phyloP scores from a whole-genome alignment of 2,329 filamentous ascomycete genomes.

The Mariannaea sp. region DNA sequence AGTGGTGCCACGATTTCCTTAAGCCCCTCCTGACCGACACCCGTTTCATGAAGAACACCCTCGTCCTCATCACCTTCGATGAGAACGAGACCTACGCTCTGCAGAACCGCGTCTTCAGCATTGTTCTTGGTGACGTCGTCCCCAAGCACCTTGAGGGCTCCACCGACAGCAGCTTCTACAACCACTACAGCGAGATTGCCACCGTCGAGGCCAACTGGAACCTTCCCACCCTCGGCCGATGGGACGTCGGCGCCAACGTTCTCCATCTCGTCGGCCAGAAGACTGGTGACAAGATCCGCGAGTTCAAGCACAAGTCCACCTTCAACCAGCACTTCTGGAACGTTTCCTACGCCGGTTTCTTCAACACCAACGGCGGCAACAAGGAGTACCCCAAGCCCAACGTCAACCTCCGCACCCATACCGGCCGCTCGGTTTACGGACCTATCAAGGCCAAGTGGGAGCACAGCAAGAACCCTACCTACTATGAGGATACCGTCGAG shows the following conservation, averaged over 20 bases:
- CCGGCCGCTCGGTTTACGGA: conserved; percentile 44
- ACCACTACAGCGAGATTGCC: conserved; percentile 73
- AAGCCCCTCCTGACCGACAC: conserved; percentile 70
- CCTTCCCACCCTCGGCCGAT: conserved; percentile 71
- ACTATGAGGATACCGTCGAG: conserved; percentile 49
- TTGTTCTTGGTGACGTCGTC: conserved; percentile 77
- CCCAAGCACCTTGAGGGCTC: conserved; percentile 68
- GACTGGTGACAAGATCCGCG: conserved; percentile 59
- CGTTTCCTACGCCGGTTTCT: conserved; percentile 56
- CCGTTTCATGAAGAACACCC: conserved; percentile 75
- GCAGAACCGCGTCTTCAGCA: conserved; percentile 70
- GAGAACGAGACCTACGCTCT: conserved; percentile 72
- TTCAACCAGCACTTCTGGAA: conserved; percentile 56
- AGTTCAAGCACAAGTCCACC: conserved; percentile 41
- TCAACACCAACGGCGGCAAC: conserved; percentile 47
- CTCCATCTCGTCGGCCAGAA: conserved; percentile 62
- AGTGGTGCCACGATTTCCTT: conserved; percentile 71
- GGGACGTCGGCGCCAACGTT: conserved; percentile 75
- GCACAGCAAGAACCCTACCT: conserved; percentile 45
- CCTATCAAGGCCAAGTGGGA: conserved; percentile 47
- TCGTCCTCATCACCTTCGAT: conserved; percentile 79
- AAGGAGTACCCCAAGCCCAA: conserved; percentile 48
- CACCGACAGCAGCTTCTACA: conserved; percentile 71
- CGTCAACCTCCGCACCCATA: conserved; percentile 39
- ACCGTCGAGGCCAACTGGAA: conserved; percentile 72